Percentiles rank a stretch among this genome's conserved stretches.
These are phyloP conservation scores for Albugo laibachii DNA, from an alignment of 352 stramenopile species.

Conservation along the genomic window DNA sequence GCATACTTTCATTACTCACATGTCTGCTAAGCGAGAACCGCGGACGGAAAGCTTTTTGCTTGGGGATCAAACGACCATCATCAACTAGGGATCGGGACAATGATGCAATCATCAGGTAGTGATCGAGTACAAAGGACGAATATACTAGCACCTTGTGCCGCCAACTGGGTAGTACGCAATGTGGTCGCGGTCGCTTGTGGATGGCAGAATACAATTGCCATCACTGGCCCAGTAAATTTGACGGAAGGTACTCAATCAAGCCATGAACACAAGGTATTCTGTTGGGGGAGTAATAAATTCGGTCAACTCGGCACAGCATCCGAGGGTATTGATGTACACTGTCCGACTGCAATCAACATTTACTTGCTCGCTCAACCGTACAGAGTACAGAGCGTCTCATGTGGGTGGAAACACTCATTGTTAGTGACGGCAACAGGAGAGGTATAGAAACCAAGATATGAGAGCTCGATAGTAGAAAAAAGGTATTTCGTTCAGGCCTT, in stretches of 20 bases:
- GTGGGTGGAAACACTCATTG: conserved; percentile 71
- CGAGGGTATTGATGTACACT: conserved; percentile 2
- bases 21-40: conserved; percentile 8
- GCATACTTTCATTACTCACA: not conserved
- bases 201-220: conserved; percentile 45
- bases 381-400: conserved; percentile 14
- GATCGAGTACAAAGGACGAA: not conserved
- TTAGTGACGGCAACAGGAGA: conserved; percentile 12
- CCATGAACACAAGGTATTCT: conserved; percentile 13
- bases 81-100: conserved; percentile 13
- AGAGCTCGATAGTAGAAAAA: no score
- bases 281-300: conserved; percentile 35
- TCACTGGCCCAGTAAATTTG: conserved; percentile 4
- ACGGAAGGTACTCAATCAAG: not conserved
- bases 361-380: conserved; percentile 15
- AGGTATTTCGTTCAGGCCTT: conserved; percentile 19
- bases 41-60: conserved; percentile 21
- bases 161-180: not conserved
- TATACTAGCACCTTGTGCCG: not conserved
- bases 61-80: conserved; percentile 46
- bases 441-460: no score
- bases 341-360: conserved; percentile 8
- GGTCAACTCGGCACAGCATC: conserved; percentile 9
- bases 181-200: conserved; percentile 31
- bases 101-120: not conserved